These are phyloP conservation scores for Sporodiniella umbellata DNA, from an alignment of 371 early-diverging fungal genomes.

Conservation along the genomic window DNA sequence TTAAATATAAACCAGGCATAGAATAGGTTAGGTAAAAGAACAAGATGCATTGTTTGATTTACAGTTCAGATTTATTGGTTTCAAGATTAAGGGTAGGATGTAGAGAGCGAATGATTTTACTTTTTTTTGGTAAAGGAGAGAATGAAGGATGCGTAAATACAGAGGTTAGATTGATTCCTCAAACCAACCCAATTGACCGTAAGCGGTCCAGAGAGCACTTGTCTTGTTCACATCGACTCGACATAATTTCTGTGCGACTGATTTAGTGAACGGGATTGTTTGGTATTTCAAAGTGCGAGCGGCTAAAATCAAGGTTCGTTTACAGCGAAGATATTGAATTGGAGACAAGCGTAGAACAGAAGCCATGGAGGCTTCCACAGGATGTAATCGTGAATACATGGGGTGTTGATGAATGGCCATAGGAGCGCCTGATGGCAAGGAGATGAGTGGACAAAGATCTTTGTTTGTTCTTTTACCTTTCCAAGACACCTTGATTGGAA, in stretches of 20 bases:
- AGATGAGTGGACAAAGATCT: background rate
- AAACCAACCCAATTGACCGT: constrained; percentile 34
- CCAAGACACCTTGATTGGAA: constrained; percentile 26
- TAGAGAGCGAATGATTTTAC: too few species aligned
- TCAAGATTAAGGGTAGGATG: background rate
- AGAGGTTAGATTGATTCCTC: constrained; percentile 10
- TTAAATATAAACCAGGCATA: too few species aligned
- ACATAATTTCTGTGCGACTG: constrained; percentile 37
- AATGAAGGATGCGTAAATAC: background rate
- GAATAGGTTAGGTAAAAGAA: too few species aligned
- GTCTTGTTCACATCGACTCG: constrained; percentile 38
- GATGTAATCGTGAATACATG: constrained; percentile 44
- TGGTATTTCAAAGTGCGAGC: constrained; percentile 24
- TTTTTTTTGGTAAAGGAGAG: too few species aligned
- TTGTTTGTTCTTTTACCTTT: constrained; percentile 23
- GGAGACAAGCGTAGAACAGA: constrained; percentile 63
- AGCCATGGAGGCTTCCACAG: constrained; percentile 55
- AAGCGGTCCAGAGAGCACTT: constrained; percentile 34
- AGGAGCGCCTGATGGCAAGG: constrained; percentile 33
- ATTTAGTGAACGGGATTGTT: constrained; percentile 30
- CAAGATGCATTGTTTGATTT: too few species aligned
- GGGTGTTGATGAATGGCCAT: constrained; percentile 39
- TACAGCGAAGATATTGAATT: constrained; percentile 57
- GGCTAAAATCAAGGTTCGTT: constrained; percentile 28
- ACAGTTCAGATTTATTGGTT: too few species aligned